phyloP scores from a whole-genome alignment of 2,329 filamentous ascomycete species.

The Sporothrix luriei region DNA sequence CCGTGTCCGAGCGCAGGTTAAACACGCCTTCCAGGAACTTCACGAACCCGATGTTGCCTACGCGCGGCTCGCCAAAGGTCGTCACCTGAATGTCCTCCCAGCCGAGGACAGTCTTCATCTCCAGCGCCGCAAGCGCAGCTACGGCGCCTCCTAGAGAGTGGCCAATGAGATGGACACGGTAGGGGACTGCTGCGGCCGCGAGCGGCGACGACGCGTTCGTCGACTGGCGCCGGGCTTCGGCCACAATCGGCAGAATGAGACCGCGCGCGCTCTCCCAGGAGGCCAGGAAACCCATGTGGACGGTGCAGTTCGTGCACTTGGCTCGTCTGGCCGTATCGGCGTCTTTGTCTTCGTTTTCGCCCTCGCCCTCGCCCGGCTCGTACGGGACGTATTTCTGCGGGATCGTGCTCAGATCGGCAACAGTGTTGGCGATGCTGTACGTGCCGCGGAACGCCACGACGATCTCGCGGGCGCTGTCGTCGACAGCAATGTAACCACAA shows the following conservation, averaged over 20 bases:
- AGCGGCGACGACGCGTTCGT: background rate
- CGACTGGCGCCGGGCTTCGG: constrained; percentile 52
- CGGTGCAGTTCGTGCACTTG: constrained; percentile 80
- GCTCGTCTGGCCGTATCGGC: background rate
- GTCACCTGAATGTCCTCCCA: constrained; percentile 74
- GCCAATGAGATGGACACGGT: constrained; percentile 77
- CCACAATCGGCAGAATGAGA: constrained; percentile 68
- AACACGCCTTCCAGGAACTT: constrained; percentile 60
- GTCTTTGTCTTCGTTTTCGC: constrained; percentile 40
- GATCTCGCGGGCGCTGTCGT: constrained; percentile 63
- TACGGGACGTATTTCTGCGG: constrained; percentile 93
- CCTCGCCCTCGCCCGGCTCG: constrained; percentile 51
- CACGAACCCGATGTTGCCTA: constrained; percentile 61
- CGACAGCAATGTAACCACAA: constrained; percentile 91
- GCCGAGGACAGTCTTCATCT: constrained; percentile 71
- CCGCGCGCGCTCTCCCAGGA: constrained; percentile 79
- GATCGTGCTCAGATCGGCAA: constrained; percentile 84
- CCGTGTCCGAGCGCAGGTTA: constrained; percentile 42
- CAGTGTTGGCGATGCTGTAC: constrained; percentile 88
- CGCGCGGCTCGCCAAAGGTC: constrained; percentile 85
- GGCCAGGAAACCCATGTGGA: constrained; percentile 85
- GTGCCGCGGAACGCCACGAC: constrained; percentile 91
- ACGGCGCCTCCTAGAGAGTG: constrained; percentile 93
- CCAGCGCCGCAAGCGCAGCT: constrained; percentile 80
- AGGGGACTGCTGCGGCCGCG: constrained; percentile 58